A percentile compares a stretch with the other conserved stretches of the same genome.
These are phyloP conservation scores for Solanum megistacrolobum DNA, from an alignment of 257 asterid species.

Conservation along the genomic window DNA sequence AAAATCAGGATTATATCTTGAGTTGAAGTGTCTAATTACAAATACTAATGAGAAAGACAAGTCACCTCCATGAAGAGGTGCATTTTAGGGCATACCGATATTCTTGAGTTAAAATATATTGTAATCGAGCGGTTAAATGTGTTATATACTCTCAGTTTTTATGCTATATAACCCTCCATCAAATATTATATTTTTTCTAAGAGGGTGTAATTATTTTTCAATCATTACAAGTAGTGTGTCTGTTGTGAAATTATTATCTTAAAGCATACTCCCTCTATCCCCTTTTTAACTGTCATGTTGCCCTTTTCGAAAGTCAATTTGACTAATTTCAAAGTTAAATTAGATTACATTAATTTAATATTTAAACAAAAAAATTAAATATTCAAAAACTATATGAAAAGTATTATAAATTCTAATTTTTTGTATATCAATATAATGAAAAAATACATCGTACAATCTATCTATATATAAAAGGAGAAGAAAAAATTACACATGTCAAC, in stretches of 20 bases:
- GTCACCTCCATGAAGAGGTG: constrained; percentile 12
- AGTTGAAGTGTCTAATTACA: constrained; percentile 9
- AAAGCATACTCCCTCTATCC: background rate
- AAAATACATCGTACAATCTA: too few species aligned
- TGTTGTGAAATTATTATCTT: background rate
- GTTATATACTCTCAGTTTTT: background rate
- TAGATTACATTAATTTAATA: too few species aligned
- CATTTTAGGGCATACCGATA: constrained; percentile 9
- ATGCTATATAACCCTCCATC: background rate
- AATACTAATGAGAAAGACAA: constrained; percentile 19
- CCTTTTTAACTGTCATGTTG: too few species aligned
- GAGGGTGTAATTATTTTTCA: background rate
- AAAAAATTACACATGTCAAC: too few species aligned
- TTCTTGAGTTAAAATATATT: constrained; percentile 6
- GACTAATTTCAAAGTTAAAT: too few species aligned
- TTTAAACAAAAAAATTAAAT: too few species aligned
- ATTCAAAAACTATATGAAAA: too few species aligned
- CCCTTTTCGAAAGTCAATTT: too few species aligned
- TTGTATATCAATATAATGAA: too few species aligned
- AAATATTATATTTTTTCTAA: background rate
- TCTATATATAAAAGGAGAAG: too few species aligned
- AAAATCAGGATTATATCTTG: background rate
- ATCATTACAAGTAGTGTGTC: background rate
- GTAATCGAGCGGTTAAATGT: background rate
- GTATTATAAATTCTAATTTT: too few species aligned